These are phyloP conservation scores for Sicyos edulis DNA, from an alignment of 306 rosid species.

Conservation along the genomic window DNA sequence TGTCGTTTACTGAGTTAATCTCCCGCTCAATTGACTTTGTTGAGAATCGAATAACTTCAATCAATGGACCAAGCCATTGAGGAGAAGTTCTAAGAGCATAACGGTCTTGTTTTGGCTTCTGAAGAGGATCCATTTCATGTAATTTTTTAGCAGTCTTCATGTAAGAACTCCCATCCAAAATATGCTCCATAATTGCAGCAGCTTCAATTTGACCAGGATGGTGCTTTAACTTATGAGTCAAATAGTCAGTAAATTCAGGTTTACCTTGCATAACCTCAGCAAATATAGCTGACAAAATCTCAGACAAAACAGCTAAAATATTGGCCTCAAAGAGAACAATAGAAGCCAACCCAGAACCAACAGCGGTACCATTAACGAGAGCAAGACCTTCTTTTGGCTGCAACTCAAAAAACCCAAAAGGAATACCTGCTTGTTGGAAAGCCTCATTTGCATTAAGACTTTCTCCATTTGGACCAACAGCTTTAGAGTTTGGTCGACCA, in stretches of 20 bases:
- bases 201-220: conserved; percentile 96
- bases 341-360: too few species aligned
- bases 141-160: conserved; percentile 28
- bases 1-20: too few species aligned
- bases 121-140: conserved; percentile 70
- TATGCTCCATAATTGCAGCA: conserved; percentile 93
- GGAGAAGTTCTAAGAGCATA: conserved; percentile 61
- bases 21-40: too few species aligned
- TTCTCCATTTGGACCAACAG: conserved; percentile 58
- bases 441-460: conserved; percentile 50
- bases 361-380: too few species aligned
- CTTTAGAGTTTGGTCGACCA: conserved; percentile 1
- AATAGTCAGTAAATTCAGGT: conserved; percentile 30
- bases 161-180: too few species aligned
- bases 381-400: too few species aligned
- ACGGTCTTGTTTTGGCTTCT: conserved; percentile 80
- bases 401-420: conserved; percentile 43
- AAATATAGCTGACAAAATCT: too few species aligned
- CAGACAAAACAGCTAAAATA: too few species aligned
- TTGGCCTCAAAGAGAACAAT: too few species aligned
- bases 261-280: too few species aligned
- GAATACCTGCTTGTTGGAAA: conserved; percentile 44
- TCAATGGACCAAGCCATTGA: too few species aligned
- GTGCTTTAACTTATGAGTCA: conserved; percentile 79
- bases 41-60: too few species aligned